Conservation (phyloP, 352 stramenopile species). For the Proteromonas lacertae region DNA sequence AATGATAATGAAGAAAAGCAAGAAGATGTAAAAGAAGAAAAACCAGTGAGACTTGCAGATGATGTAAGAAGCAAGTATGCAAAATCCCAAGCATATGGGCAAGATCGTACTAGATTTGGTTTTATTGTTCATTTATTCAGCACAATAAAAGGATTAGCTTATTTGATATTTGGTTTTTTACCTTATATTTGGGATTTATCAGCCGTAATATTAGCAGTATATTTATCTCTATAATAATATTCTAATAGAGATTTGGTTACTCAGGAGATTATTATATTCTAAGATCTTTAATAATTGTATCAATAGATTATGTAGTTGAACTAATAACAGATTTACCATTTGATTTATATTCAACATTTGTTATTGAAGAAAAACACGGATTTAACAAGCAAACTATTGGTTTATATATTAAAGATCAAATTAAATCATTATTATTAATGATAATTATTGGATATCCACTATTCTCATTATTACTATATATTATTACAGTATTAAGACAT, state of each 20-base stretch:
- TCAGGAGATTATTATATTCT: neutral
- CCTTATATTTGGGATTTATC: neutral
- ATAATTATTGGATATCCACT: constrained; percentile 1
- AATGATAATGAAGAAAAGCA: too few relatives aligned
- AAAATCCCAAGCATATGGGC: too few relatives aligned
- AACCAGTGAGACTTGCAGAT: too few relatives aligned
- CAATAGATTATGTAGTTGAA: neutral
- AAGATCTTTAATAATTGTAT: neutral
- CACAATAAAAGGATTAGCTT: neutral
- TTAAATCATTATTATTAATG: neutral
- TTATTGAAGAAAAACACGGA: constrained; percentile 69
- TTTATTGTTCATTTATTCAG: neutral
- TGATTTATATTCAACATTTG: constrained; percentile 60
- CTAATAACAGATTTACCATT: neutral
- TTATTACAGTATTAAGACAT: too few relatives aligned
- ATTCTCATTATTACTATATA: neutral
- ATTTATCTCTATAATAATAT: too few relatives aligned
- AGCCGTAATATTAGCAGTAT: neutral
- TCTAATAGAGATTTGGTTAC: too few relatives aligned
- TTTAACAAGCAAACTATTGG: constrained; percentile 83
- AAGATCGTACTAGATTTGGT: too few relatives aligned
- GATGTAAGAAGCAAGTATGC: too few relatives aligned
- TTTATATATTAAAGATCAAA: constrained; percentile 71
- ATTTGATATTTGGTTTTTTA: neutral
- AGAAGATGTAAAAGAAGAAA: too few relatives aligned